Evolutionary conservation across 768 basidiomycete genomes (phyloP), one percentile per base, ranked within the genome.

Genomic region (Chalciporus pseudorubinellus): DNA sequence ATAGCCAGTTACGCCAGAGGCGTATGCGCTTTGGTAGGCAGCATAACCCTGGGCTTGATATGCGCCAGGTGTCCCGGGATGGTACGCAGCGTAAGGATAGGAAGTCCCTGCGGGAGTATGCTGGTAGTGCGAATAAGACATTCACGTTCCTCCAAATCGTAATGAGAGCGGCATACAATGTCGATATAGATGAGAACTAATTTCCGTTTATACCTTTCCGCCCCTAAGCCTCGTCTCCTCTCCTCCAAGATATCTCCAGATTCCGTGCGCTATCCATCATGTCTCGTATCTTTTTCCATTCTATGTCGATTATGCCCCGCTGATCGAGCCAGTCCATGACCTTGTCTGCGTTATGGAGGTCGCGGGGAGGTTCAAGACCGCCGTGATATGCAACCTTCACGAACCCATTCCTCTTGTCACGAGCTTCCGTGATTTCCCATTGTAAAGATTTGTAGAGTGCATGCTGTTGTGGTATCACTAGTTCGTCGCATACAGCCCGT

Each of bases 241-340:
- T 76, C 61, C 74, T 77, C 2, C 65, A 67, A 7, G 71, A 70
- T 26, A 77, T 62, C 46, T 90, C 88, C 44, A 92, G 71, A 56
- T 77, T 76, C 34, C 75, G 74, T n/a, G 89, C 87, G 36, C 74
- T 77, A 21, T 89, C 84, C 85, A 91, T 89, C 75, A 91, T 78
- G 29, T 73, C 70, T 56, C 87, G 83, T 45, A 92, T 65, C 58
- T 76, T 84, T 50, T 78, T 75, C 87, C 87, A 92, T 59, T 87
- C 83, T 51, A 71, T 71, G 16, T 84, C 79, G 51, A 92, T 83
- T 39, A 88, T 65, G 16, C 78, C 76, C 31, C 88, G 76, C 53
- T 82, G 69, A 53, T 90, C 89, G 10, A 93, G 75, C 88, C 89
- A 91, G 20, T 89, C 86, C 71, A 85, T 85, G 33, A 92, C 74